Conservation (phyloP, 768 basidiomycete genomes). For the Crepidotus variabilis region DNA sequence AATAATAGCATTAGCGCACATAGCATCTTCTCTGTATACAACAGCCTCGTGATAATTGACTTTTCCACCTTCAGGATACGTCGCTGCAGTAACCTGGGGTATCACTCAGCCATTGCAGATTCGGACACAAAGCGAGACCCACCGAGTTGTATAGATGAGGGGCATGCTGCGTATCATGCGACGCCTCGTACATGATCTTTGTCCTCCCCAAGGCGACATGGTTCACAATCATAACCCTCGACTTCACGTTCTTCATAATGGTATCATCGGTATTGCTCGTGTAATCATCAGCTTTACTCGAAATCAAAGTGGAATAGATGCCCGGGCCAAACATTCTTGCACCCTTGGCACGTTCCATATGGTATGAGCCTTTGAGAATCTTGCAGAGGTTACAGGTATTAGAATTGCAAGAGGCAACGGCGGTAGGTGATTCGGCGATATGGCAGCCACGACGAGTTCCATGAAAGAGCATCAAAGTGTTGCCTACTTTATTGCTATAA, state of each 20-base stretch:
- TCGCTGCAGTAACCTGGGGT: slow-evolving; percentile 23
- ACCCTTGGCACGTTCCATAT: slow-evolving; percentile 24
- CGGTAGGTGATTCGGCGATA: slow-evolving; percentile 15
- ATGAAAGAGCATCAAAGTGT: slow-evolving; percentile 26
- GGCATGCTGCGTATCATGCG: slow-evolving; percentile 25
- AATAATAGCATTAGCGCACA: slow-evolving; percentile 25
- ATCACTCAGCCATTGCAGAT: not conserved
- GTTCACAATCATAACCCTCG: slow-evolving; percentile 24
- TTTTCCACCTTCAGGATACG: slow-evolving; percentile 21
- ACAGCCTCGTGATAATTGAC: slow-evolving; percentile 27
- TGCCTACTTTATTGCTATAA: slow-evolving; percentile 24
- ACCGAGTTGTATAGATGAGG: slow-evolving; percentile 26
- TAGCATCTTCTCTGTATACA: slow-evolving; percentile 27
- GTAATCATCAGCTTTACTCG: slow-evolving; percentile 26
- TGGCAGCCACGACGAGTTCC: slow-evolving; percentile 22
- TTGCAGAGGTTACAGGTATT: slow-evolving; percentile 21
- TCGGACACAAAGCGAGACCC: not conserved
- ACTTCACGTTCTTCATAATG: not conserved
- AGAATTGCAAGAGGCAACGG: slow-evolving; percentile 13
- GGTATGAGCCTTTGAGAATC: slow-evolving; percentile 24
- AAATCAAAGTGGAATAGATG: slow-evolving; percentile 24
- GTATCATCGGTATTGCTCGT: slow-evolving; percentile 9
- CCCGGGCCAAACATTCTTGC: slow-evolving; percentile 28
- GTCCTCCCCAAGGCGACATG: slow-evolving; percentile 25
- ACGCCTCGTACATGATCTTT: slow-evolving; percentile 21